Base-by-base conservation (phyloP, 2,329 filamentous ascomycete genomes). In the Fusarium drepaniforme region DNA sequence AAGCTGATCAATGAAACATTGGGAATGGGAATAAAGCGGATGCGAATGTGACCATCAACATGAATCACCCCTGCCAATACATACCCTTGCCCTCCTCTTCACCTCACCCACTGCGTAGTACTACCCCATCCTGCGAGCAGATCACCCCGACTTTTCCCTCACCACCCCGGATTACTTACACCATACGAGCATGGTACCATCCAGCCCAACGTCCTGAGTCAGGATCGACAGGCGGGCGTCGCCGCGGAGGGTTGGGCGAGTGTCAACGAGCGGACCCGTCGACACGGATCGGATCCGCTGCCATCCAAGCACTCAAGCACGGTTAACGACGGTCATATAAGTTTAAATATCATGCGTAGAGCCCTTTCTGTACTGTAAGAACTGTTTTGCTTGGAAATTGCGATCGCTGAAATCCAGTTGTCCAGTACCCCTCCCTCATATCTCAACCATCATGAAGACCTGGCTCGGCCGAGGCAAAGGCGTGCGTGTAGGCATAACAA, bases 391-490 rank as follows among this genome's bases (percentile, higher is more conserved):
- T 21, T 56, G 3, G 3, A 11, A 8, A 35, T 33, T 18, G 12
- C 4, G n/a, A 23, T 46, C 42, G 23, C 3, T 13, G 15, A 21
- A 23, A 21, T 11, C 21, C 12, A 15, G 40, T 12, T 42, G n/a
- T 12, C 6, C 6, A 21, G n/a, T n/a, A 44, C 12, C 42, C 12
- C 42, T 15, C 12, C 21, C n/a, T 15, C 40, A 44, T 8, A 6
- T 7, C 42, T 33, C 30, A 53, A 44, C 11, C 51, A 57, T 33
- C 25, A 77, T 79, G 77, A 68, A 62, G 61, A 68, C 68, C 35
- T 80, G 71, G 74, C 75, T 80, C 1, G 74, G 77, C 7, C 68
- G 75, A 23, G 78, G 78, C 28, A 79, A 77, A 38, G 67, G 71
- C 25, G 72, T 80, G 59, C 78, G 77, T 6, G 59, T 60, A 3